Evolutionary conservation across 805 yeast genomes (phyloP), one percentile per base, ranked within the genome.

Genomic region (Komagataella phaffii): DNA sequence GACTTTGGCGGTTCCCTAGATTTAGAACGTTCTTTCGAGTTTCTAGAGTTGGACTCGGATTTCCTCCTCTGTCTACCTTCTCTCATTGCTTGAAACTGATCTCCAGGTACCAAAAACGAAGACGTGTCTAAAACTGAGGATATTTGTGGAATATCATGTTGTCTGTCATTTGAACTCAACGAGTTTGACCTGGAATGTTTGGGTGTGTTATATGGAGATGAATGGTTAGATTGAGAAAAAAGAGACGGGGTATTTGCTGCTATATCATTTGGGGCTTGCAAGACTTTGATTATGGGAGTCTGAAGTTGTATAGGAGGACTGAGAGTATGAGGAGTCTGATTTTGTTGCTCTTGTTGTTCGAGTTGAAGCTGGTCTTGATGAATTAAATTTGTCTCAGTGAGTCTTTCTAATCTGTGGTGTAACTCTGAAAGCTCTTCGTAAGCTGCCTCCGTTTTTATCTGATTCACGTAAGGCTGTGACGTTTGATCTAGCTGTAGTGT

Each of bases 201-300:
- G 2, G 72, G 72, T 0, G 76, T 63, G 46, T 72, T 67, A 48
- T 57, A 55, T 44, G 61, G 58, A 5, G 73, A 64, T 1, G 69
- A 60, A 40, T 53, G 54, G 48, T 64, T 61, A 1, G 83, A 75
- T 53, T 75, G 72, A 49, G 79, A 72, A 61, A 80, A 80, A 14
- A 80, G 62, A 0, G 84, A 79, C 0, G 83, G 83, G 0, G 83
- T 79, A 45, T 64, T 67, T 3, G 73, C 73, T 0, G 71, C 71
- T 6, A 66, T 61, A 6, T 59, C 65, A n/a, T 72, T 74, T 5
- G 77, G 70, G 2, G 71, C 67, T 40, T 66, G 64, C 19, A 66
- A 56, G 2, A 60, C 56, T 36, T 56, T 58, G 45, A 60, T 59
- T 0, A 57, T 51, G 2, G 60, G 60, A 6, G 61, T 52, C 7